Evolutionary conservation across 495 filamentous ascomycete genomes (phyloP), one percentile per base, ranked within the genome.

Genomic region (Pyrenopolyporus hunteri): DNA sequence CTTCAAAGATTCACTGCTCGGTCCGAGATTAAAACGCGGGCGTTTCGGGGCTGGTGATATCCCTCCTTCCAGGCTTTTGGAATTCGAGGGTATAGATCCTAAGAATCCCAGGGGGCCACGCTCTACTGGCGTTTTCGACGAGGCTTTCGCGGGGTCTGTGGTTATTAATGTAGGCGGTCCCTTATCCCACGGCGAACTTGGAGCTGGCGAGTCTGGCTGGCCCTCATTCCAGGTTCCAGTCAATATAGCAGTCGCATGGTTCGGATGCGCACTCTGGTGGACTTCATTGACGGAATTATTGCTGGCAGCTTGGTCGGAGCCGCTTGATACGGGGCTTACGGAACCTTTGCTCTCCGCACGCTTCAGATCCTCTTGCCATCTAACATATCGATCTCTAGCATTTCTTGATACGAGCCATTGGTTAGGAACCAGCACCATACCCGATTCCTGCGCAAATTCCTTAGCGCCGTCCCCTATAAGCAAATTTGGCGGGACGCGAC

Each of bases 401-500:
- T 83, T 85, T 29, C 82, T 84, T 2, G 93, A 91, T 22, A 97
- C 79, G 8, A 98, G 73, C 17, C 70, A 77, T n/a, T 93, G 89
- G 64, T 88, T 83, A 11, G 83, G 82, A 17, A 94, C 73, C 4
- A 90, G 73, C 1, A 82, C 69, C 58, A 98, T 82, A 2, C 89
- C 85, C 45, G 90, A 80, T 40, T 93, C 85, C 47, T 83, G 87
- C 6, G 94, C 94, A 71, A 95, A 98, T 17, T 89, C 85, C 14
- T 81, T 86, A 6, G 94, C 94, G 8, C 94, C 94, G 51, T 87
- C 74, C 28, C 90, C 92, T 13, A 93, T 89, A 2, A 98, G 82
- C 26, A 98, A 83, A 64, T 98, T 97, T 4, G 94, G 95, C 13
- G 95, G 93, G 7, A 98, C 91, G 25, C 95, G 87, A 44, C 87